These are phyloP conservation scores for Scutellaria barbata DNA, from an alignment of 257 asterid genomes.

Conservation along the genomic window DNA sequence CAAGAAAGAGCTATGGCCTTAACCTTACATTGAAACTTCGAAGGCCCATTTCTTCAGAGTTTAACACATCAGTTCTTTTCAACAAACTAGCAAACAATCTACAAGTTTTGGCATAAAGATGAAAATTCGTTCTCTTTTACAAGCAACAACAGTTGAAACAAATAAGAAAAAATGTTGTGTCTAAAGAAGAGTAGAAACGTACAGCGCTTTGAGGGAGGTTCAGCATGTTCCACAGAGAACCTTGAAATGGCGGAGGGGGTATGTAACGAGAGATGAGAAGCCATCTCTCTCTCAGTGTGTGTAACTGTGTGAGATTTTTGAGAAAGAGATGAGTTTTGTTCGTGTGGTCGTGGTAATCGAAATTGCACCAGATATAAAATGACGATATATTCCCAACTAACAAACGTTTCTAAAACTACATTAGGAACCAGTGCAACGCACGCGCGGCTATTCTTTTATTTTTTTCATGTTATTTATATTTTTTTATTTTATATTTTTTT, in stretches of 20 bases:
- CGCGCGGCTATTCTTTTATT: too few relatives aligned
- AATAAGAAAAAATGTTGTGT: neutral
- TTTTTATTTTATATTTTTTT: too few relatives aligned
- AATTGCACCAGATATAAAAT: neutral
- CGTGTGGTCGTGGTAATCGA: conserved; percentile 37
- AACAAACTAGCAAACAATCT: conserved; percentile 17
- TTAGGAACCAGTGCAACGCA: too few relatives aligned
- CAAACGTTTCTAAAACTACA: too few relatives aligned
- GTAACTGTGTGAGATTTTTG: conserved; percentile 15
- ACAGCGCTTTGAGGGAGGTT: conserved; percentile 48
- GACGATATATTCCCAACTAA: too few relatives aligned
- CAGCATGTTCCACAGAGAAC: conserved; percentile 48
- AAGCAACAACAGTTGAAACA: conserved; percentile 12
- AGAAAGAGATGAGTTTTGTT: conserved; percentile 36
- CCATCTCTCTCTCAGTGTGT: conserved; percentile 46
- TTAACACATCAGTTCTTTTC: conserved; percentile 7
- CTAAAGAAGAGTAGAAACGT: conserved; percentile 33
- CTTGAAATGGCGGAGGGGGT: conserved; percentile 53
- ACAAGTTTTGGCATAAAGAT: conserved; percentile 18
- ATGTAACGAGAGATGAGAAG: conserved; percentile 63
- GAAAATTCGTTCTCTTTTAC: conserved; percentile 2
- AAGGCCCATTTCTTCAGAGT: neutral
- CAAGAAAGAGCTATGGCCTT: conserved; percentile 34
- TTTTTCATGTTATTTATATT: too few relatives aligned
- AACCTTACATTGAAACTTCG: conserved; percentile 23